These are phyloP conservation scores for Gracilariopsis chorda DNA, from an alignment of 23 red algal genomes.

Conservation along the genomic window DNA sequence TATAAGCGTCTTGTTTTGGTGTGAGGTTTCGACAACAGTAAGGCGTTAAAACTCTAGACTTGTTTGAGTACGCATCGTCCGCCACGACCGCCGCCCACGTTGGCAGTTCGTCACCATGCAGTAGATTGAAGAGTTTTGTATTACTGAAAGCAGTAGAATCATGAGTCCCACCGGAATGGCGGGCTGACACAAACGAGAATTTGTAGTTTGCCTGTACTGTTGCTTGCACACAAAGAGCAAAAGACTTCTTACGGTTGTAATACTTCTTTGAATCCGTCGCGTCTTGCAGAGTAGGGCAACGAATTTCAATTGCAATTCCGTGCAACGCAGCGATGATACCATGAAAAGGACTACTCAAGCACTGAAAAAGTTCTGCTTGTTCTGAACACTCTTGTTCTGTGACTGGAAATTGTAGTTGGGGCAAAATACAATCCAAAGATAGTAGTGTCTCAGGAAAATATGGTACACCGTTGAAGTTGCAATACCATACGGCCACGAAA, in stretches of 20 bases:
- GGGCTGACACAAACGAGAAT: constrained; percentile 20
- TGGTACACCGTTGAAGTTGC: too few species aligned
- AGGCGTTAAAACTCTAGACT: not conserved
- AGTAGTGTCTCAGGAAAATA: too few species aligned
- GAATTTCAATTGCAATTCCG: too few species aligned
- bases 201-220: constrained; percentile 23
- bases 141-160: constrained; percentile 21
- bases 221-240: constrained; percentile 27
- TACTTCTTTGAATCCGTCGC: constrained; percentile 1
- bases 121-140: not conserved
- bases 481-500: too few species aligned
- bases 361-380: too few species aligned
- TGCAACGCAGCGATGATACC: too few species aligned
- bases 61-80: constrained; percentile 27
- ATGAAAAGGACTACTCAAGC: too few species aligned
- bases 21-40: not conserved
- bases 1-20: not conserved
- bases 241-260: not conserved
- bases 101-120: not conserved
- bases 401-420: too few species aligned
- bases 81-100: not conserved
- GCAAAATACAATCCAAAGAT: too few species aligned
- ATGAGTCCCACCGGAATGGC: not conserved
- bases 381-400: too few species aligned
- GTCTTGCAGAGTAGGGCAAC: too few species aligned